Evolutionary conservation across 1,139 yeast genomes (phyloP).

Genomic region (Debaryomycetaceae sp.): DNA sequence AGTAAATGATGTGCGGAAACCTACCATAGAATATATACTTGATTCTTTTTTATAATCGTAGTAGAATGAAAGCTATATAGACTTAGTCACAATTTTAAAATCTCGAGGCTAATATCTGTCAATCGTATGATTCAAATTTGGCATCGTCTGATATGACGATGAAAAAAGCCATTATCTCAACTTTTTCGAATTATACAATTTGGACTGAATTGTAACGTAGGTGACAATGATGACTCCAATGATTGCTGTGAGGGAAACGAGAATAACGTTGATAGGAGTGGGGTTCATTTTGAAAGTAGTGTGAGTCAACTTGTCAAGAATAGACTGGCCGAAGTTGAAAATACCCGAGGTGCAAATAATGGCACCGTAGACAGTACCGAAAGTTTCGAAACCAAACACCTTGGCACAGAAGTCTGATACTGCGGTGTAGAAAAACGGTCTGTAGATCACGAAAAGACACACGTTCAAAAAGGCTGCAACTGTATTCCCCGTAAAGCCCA

Average conservation of each 20-base stretch:
- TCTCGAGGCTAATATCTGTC: no score
- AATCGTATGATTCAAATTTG: no score
- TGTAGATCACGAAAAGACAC: slow-evolving; percentile 36
- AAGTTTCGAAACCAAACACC: slow-evolving; percentile 47
- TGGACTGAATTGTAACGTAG: slow-evolving; percentile 31
- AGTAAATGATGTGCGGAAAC: no score
- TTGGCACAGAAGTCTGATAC: slow-evolving; percentile 46
- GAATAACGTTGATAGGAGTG: slow-evolving; percentile 32
- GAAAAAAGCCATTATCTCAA: slow-evolving; percentile 2
- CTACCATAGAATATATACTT: no score
- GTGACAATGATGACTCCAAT: slow-evolving; percentile 29
- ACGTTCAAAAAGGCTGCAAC: slow-evolving; percentile 31
- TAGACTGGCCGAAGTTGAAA: slow-evolving; percentile 35
- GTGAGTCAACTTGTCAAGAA: slow-evolving; percentile 39
- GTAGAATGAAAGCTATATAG: no score
- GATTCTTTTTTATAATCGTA: no score
- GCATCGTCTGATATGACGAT: no score
- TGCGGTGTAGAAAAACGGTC: slow-evolving; percentile 46
- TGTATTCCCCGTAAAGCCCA: slow-evolving; percentile 33
- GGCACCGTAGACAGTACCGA: slow-evolving; percentile 47
- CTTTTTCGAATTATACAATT: slow-evolving; percentile 16
- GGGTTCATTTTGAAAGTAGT: slow-evolving; percentile 41
- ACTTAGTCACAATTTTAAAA: no score
- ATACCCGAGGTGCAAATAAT: slow-evolving; percentile 41
- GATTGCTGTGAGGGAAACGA: slow-evolving; percentile 24